A percentile compares a stretch with the other conserved stretches of the same genome.
These are phyloP conservation scores for Venturia nashicola DNA, from an alignment of 2,329 filamentous ascomycete genomes.

Conservation along the genomic window DNA sequence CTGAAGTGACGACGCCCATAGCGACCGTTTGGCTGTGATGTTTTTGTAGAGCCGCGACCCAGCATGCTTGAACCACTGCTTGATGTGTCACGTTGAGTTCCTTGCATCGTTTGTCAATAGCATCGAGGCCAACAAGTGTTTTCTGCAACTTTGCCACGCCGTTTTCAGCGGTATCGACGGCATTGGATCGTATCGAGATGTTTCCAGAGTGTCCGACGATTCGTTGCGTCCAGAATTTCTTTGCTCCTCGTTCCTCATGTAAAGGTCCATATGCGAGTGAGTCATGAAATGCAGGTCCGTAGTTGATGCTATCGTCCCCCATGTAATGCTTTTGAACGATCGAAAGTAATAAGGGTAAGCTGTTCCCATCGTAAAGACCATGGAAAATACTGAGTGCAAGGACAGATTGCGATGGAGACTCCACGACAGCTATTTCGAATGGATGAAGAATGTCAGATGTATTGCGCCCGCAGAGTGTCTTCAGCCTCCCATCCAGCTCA, in stretches of 20 bases:
- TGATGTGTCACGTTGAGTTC: constrained; percentile 63
- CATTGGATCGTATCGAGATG: neutral
- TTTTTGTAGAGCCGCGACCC: constrained; percentile 43
- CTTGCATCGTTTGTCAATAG: constrained; percentile 35
- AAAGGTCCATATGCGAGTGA: constrained; percentile 60
- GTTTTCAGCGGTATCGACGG: neutral
- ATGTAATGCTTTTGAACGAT: constrained; percentile 43
- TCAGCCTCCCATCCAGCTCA: constrained; percentile 11
- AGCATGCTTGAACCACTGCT: constrained; percentile 66
- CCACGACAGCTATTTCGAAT: constrained; percentile 37
- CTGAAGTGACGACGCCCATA: constrained; percentile 68
- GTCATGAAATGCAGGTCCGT: constrained; percentile 49
- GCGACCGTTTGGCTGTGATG: constrained; percentile 37
- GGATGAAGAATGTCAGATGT: constrained; percentile 32
- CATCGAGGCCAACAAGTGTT: constrained; percentile 29
- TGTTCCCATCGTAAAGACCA: constrained; percentile 74
- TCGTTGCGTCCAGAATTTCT: constrained; percentile 53
- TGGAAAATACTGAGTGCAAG: constrained; percentile 68
- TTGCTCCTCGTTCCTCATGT: constrained; percentile 27
- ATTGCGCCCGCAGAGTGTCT: neutral
- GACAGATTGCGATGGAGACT: constrained; percentile 18
- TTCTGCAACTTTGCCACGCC: constrained; percentile 21
- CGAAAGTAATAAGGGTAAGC: constrained; percentile 55
- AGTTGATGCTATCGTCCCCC: constrained; percentile 14
- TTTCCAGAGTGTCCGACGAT: neutral